These are phyloP conservation scores for Calonectria montana DNA, from an alignment of 2,329 filamentous ascomycete species.

Conservation along the genomic window DNA sequence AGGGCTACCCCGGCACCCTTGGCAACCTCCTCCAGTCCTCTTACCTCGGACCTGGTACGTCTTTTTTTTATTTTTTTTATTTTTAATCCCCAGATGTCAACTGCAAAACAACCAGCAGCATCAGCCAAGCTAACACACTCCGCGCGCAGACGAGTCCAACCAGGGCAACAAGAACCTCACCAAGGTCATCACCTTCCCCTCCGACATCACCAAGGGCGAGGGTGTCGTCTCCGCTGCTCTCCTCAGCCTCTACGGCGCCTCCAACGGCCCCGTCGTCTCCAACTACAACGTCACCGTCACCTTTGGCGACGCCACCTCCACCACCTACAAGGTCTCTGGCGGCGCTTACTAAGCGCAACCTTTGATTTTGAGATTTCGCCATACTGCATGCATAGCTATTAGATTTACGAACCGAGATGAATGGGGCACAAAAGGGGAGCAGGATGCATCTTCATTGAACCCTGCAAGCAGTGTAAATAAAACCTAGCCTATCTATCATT, in stretches of 20 bases:
- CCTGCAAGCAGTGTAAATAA: background rate
- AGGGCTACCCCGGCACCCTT: conserved; percentile 43
- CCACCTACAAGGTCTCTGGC: conserved; percentile 6
- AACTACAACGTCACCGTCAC: conserved; percentile 21
- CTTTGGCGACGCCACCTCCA: conserved; percentile 14
- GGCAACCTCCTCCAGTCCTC: conserved; percentile 43
- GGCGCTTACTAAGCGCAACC: background rate
- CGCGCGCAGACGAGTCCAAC: conserved; percentile 37
- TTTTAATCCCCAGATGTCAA: no score
- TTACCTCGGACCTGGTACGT: conserved; percentile 51
- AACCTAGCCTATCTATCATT: conserved; percentile 8
- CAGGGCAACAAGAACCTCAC: conserved; percentile 35
- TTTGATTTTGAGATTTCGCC: background rate
- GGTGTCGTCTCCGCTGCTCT: conserved; percentile 42
- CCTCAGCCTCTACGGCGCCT: conserved; percentile 45
- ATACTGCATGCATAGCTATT: background rate
- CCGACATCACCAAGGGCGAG: conserved; percentile 31
- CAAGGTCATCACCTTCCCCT: conserved; percentile 43
- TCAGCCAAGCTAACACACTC: background rate
- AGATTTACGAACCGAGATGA: background rate
- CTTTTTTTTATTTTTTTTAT: background rate
- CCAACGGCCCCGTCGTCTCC: background rate
- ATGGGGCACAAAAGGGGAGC: background rate
- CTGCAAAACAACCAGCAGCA: no score
- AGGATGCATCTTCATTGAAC: background rate